phyloP scores from a whole-genome alignment of 2,329 filamentous ascomycete species.

The Mariannaea elegans region DNA sequence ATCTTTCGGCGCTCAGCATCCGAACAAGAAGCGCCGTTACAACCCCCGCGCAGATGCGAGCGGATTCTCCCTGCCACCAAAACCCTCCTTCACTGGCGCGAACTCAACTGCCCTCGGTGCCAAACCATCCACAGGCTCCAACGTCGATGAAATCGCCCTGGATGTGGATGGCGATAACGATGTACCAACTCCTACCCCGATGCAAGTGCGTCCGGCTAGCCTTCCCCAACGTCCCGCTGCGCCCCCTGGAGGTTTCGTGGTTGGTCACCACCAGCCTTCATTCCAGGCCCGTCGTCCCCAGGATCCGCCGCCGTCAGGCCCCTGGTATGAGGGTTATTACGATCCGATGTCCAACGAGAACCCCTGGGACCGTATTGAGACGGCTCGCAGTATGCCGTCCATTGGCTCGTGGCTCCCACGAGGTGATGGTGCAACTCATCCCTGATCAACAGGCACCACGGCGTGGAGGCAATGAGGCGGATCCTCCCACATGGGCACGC shows the following conservation, averaged over 20 bases:
- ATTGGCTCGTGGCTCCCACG: constrained; percentile 56
- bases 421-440: constrained; percentile 5
- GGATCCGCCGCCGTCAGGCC: constrained; percentile 33
- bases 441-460: constrained; percentile 8
- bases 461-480: constrained; percentile 21
- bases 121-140: constrained; percentile 36
- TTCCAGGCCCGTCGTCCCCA: constrained; percentile 23
- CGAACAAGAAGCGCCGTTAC: constrained; percentile 73
- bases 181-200: constrained; percentile 24
- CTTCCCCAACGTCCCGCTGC: constrained; percentile 45
- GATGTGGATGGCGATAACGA: constrained; percentile 48
- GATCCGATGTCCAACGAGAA: constrained; percentile 75
- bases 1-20: constrained; percentile 68
- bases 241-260: constrained; percentile 10
- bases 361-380: constrained; percentile 72
- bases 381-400: constrained; percentile 52
- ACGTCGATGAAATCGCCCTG: constrained; percentile 57
- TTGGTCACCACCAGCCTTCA: constrained; percentile 7
- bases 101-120: constrained; percentile 50
- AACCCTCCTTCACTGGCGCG: constrained; percentile 42
- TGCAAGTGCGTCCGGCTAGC: constrained; percentile 45
- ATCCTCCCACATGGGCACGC: neutral
- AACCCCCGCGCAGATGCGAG: constrained; percentile 62
- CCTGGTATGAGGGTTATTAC: constrained; percentile 75
- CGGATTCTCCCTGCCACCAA: constrained; percentile 38